Conservation (phyloP, 148 eudicot genomes). For the Euryodendron excelsum region DNA sequence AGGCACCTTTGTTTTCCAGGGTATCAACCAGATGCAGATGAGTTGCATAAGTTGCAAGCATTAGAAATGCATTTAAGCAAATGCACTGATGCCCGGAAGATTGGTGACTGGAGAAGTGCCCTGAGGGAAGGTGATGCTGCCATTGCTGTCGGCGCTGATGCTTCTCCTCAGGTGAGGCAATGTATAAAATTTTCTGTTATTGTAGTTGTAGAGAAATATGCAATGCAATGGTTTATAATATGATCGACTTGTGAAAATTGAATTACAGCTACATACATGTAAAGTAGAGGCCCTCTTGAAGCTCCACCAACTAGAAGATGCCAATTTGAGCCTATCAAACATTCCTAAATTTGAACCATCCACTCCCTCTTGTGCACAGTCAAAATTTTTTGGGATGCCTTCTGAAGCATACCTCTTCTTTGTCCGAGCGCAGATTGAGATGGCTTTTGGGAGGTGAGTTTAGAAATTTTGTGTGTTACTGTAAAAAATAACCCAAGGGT, state of each 20-base stretch:
- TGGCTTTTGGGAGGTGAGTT: slow-evolving; percentile 90
- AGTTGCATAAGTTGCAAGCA: slow-evolving; percentile 55
- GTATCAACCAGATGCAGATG: slow-evolving; percentile 45
- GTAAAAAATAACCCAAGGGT: slow-evolving; percentile 13
- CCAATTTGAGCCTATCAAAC: slow-evolving; percentile 44
- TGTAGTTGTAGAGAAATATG: not conserved
- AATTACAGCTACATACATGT: slow-evolving; percentile 61
- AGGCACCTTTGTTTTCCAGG: slow-evolving; percentile 61
- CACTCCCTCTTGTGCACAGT: slow-evolving; percentile 40
- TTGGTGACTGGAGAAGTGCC: slow-evolving; percentile 68
- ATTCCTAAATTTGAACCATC: slow-evolving; percentile 47
- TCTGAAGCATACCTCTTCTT: slow-evolving; percentile 73
- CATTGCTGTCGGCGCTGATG: slow-evolving; percentile 74
- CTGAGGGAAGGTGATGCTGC: slow-evolving; percentile 70
- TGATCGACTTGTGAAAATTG: slow-evolving; percentile 7
- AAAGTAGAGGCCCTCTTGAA: slow-evolving; percentile 84
- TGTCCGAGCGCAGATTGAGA: slow-evolving; percentile 78
- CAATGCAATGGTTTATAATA: not conserved
- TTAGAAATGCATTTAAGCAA: slow-evolving; percentile 58
- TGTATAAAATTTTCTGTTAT: not conserved
- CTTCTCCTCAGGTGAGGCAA: slow-evolving; percentile 66
- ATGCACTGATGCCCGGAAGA: slow-evolving; percentile 61
- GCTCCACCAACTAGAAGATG: slow-evolving; percentile 72
- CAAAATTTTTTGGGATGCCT: slow-evolving; percentile 80
- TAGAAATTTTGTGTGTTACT: slow-evolving; percentile 1